These are phyloP conservation scores for Geosmithia putterillii DNA, from an alignment of 2,329 filamentous ascomycete genomes.

Conservation along the genomic window DNA sequence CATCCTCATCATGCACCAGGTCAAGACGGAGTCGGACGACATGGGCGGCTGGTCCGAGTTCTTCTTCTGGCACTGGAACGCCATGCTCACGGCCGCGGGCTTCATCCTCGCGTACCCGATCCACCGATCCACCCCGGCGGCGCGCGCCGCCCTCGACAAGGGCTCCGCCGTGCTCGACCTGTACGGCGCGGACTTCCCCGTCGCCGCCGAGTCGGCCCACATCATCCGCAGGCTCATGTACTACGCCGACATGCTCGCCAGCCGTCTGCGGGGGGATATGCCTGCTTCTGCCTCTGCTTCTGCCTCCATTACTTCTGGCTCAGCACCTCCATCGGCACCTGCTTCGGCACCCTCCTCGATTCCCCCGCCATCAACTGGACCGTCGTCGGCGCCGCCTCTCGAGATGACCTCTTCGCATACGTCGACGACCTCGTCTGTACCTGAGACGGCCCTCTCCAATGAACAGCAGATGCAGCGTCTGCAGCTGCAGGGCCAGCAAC, in stretches of 20 bases:
- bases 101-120: slow-evolving; percentile 18
- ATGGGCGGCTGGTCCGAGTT: slow-evolving; percentile 15
- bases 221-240: slow-evolving; percentile 17
- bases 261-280: slow-evolving; percentile 1
- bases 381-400: no score
- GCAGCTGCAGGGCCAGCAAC: background rate
- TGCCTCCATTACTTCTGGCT: no score
- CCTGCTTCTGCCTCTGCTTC: background rate
- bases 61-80: slow-evolving; percentile 14
- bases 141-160: slow-evolving; percentile 17
- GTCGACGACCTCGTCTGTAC: no score
- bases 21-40: slow-evolving; percentile 11
- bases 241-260: slow-evolving; percentile 10
- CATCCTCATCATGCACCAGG: slow-evolving; percentile 14
- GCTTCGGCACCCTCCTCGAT: no score
- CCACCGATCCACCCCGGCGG: slow-evolving; percentile 8
- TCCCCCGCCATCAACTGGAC: background rate
- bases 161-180: slow-evolving; percentile 21
- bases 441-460: no score
- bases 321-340: no score
- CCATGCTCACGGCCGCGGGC: slow-evolving; percentile 18
- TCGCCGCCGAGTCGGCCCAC: slow-evolving; percentile 21
- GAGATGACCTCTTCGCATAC: no score
- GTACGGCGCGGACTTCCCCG: slow-evolving; percentile 24
- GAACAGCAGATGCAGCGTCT: background rate